Base-by-base conservation (phyloP, 2,329 filamentous ascomycete species). In the Sporothrix brunneoviolacea region DNA sequence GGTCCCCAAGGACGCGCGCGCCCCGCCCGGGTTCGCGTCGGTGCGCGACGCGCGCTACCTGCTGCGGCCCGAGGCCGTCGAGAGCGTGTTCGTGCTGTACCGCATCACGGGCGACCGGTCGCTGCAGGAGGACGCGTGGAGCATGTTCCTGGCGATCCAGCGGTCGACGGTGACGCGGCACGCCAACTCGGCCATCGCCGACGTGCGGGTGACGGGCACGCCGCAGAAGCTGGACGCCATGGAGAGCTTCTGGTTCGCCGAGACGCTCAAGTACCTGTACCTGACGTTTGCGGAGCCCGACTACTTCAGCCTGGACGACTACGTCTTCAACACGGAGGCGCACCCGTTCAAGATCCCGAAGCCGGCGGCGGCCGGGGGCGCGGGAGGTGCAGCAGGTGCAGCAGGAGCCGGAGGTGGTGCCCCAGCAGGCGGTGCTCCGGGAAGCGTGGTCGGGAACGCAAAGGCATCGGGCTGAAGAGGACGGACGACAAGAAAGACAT, bases 1-100 rank as follows among this genome's bases (percentile, higher is more conserved):
- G 35, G 19, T 16, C 8, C 24, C 24, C 62, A 30, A 55, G 53
- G 3, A 51, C 62, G 18, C 16, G 22, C 46, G 27, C n/a, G 22
- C 9, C 13, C 58, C 57, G 19, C 55, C 57, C 28, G 64, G 65
- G 0, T 62, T 68, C 24, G 54, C 54, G 2, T 51, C 56, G 13
- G 57, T 61, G 1, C 53, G 57, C 5, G 65, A 68, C 37, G 27
- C 61, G 9, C 55, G 70, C 39, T 83, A 82, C 55, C 73, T 60
- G 24, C 38, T 89, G 61, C 74, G 86, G 18, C 86, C 86, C 0
- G 86, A 90, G 65, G 88, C 86, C 0, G 76, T 88, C 24, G 85
- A 90, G 64, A 84, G 77, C 40, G 68, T 90, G 43, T 84, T 89
- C 62, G 84, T 89, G 63, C 85, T 90, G 80, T 90, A 84, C 76